Percentiles rank a stretch among this genome's conserved stretches.
phyloP scores from a whole-genome alignment of 306 rosid genomes.

The Quercus gilva region DNA sequence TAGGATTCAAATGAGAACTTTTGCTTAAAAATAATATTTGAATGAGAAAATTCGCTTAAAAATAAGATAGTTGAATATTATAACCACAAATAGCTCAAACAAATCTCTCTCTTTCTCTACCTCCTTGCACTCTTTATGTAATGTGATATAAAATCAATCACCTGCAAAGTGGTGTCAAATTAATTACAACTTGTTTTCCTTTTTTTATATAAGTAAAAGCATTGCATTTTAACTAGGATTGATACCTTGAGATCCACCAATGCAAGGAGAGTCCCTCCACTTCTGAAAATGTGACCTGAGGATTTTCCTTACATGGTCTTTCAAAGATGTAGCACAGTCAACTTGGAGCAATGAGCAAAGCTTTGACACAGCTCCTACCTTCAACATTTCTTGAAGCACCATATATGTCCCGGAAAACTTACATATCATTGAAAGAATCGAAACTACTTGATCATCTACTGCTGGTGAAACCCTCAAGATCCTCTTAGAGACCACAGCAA shows the following conservation, averaged over 20 bases:
- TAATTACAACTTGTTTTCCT: too few relatives aligned
- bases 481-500: conserved; percentile 44
- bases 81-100: too few relatives aligned
- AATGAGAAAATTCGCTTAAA: too few relatives aligned
- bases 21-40: too few relatives aligned
- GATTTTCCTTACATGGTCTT: conserved; percentile 48
- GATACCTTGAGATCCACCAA: conserved; percentile 15
- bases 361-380: conserved; percentile 51
- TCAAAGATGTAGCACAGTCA: conserved; percentile 38
- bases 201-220: too few relatives aligned
- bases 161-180: too few relatives aligned
- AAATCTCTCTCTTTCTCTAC: too few relatives aligned
- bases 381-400: conserved; percentile 61
- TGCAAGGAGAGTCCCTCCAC: conserved; percentile 61
- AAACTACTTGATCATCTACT: conserved; percentile 49
- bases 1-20: too few relatives aligned
- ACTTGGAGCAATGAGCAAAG: conserved; percentile 55
- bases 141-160: too few relatives aligned
- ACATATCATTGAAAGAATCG: conserved; percentile 41
- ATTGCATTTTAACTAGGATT: too few relatives aligned
- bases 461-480: conserved; percentile 44
- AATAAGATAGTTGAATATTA: too few relatives aligned
- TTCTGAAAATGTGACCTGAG: conserved; percentile 41
- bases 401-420: conserved; percentile 40
- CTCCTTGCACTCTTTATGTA: too few relatives aligned